Evolutionary conservation across 441 rosid genomes (phyloP), one percentile per base, ranked within the genome.

Genomic region (Lepidium campestre): DNA sequence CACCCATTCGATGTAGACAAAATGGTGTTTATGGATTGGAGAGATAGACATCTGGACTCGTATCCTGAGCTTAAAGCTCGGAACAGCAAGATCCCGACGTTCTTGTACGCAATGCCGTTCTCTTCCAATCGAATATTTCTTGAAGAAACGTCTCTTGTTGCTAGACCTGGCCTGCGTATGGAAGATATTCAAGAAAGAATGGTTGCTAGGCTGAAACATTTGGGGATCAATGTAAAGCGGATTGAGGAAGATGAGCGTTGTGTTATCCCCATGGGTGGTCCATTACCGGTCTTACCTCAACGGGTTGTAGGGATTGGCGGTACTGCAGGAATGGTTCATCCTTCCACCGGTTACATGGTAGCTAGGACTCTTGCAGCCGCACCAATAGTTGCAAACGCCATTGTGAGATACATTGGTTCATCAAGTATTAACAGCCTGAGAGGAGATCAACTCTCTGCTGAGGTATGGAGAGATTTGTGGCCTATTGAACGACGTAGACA

Each of bases 311-410:
- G 98, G 39, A 90, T 93, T 10, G 97, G 97, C 5, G 98, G 98
- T 10, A 93, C 97, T 1, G 97, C 97, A 0, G 97, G 98, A 23
- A 90, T 93, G 98, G 98, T 88, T 66, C 98, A 93, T 72, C 98
- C 98, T 23, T 93, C 98, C 10, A 93, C 97, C 0, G 96, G 97
- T 40, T 93, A 93, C 77, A 93, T 93, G 98, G 98, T 93, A 13
- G 95, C 98, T n/a, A 83, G 98, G 82, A 93, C 98, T 31, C 88
- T 93, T 62, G 97, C 95, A 22, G 97, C 98, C 1, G 98, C 98
- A 11, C 98, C 97, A 23, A 75, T 90, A 25, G 91, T 89, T 44
- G 98, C 97, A 4, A 75, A 87, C 29, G 71, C 98, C 25, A 84
- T 93, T 10, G 93, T 93, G 25, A 81, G 76, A 63, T 85, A 74